A percentile compares a stretch with the other conserved stretches of the same genome.
These are phyloP conservation scores for Mayamaea pseudoterrestris DNA, from an alignment of 108 stramenopile species.

Conservation along the genomic window DNA sequence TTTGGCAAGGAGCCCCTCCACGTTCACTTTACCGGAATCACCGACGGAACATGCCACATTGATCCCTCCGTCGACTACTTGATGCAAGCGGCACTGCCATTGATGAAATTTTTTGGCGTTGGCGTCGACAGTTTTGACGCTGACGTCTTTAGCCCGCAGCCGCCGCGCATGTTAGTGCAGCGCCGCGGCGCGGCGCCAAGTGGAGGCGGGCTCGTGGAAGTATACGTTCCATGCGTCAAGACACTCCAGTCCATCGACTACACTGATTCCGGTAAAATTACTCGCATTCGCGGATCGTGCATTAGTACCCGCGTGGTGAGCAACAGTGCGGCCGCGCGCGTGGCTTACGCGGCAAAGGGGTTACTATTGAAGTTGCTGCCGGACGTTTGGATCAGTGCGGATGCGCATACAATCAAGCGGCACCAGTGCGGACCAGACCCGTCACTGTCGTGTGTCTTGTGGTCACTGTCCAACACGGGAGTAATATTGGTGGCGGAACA, in stretches of 20 bases:
- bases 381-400: conserved; percentile 94
- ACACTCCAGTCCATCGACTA: conserved; percentile 71
- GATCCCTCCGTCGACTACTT: conserved; percentile 83
- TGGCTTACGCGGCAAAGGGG: conserved; percentile 89
- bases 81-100: conserved; percentile 56
- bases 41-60: conserved; percentile 51
- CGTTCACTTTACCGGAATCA: conserved; percentile 68
- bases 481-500: conserved; percentile 73
- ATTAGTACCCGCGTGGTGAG: conserved; percentile 84
- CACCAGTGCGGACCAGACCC: conserved; percentile 70
- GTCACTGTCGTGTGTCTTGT: conserved; percentile 68
- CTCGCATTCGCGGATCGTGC: conserved; percentile 92
- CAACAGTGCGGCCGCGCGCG: conserved; percentile 80
- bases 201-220: conserved; percentile 75
- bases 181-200: conserved; percentile 72
- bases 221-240: conserved; percentile 84
- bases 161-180: conserved; percentile 35
- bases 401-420: conserved; percentile 65
- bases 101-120: conserved; percentile 82
- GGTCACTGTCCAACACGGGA: conserved; percentile 86
- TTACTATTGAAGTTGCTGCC: conserved; percentile 80
- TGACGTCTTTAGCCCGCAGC: conserved; percentile 17
- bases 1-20: conserved; percentile 87
- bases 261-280: conserved; percentile 85
- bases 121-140: conserved; percentile 31